Base-by-base conservation (phyloP, 2,329 filamentous ascomycete genomes). In the Esteya vermicola region DNA sequence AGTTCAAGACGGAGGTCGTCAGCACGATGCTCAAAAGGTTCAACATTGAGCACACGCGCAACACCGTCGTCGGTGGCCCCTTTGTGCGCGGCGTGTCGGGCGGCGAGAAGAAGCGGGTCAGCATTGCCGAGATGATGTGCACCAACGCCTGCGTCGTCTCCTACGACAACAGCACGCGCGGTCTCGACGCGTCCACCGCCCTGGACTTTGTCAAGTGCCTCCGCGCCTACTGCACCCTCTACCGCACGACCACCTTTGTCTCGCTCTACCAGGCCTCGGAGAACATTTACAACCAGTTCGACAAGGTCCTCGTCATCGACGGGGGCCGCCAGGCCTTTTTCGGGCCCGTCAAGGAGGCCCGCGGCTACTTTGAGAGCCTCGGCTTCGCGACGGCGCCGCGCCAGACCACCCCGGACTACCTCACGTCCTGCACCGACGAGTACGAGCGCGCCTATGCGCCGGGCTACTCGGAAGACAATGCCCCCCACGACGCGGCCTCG, bases 221-320 rank as follows among this genome's bases (percentile, higher is more conserved):
- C 2, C 77, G 85, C 3, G 78, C 86, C 31, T 71, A 89, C 63
- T 91, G 85, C 19, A 81, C 91, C 55, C 74, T 91, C 40, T 86
- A 86, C 68, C 75, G 81, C 54, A 85, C 79, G 0, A 83, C 81
- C 2, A 91, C 85, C 0, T 88, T 91, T 45, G 84, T 93, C 2
- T 85, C 85, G 0, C 64, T 93, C 0, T 93, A 93, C 56, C 85
- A 93, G 54, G 84, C 83, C 0, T 85, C 80, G 0, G 82, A 91
- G 58, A 85, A 76, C 50, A 85, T 89, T 45, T 88, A 84, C 60
- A 67, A 67, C 19, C 73, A 78, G 26, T 88, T 89, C 45, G 84
- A 93, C 63, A 91, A 89, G 57, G 83, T 91, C 12, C 63, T 93
- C 51, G 80, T 88, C 27, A 82, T 91, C 41, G 81, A 88, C 45